Base-by-base conservation (phyloP, 1,284 basidiomycete species). In the Marasmius sp. region DNA sequence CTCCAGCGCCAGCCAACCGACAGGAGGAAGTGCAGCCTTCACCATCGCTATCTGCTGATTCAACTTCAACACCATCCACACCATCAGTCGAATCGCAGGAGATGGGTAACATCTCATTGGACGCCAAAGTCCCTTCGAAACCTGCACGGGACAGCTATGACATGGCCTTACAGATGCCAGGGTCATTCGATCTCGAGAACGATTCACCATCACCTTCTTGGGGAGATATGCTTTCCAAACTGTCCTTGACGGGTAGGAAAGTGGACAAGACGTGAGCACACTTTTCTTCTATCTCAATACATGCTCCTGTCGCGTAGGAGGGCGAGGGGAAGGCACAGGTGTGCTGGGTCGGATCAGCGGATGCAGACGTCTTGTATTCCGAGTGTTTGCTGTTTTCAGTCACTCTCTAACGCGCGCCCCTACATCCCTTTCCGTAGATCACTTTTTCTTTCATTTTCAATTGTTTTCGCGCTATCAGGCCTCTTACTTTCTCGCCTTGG, bases 211-310 rank as follows among this genome's bases (percentile, higher is more conserved):
- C 43, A 27, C 38, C 9, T 6, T 50, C 54, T 20, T 62, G 61
- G 61, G 53, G 57, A 10, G 61, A 62, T 22, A 56, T 62, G 61
- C 43, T 62, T 43, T 50, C 54, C 47, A 62, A 59, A 22, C 33
- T 62, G 5, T 59, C 43, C 14, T 41, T 62, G 57, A 27, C 22
- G 20, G 34, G 50, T 9, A 51, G 27, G 8, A 51, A 27, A 16
- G 20, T 27, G 45, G 20, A 20, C 11, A 16, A 47, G 45, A 47
- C 16, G 20, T 47, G 45, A 47, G 16, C 16, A 47, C 20, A 47
- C 45, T 27, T 27, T 27, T 27, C 27, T 27, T 27, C 27, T 27
- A 27, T 27, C 27, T 27, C 27, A 27, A 27, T 27, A 27, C 27
- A 27, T 27, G 27, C 27, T 27, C 27, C 27, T 27, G 27, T 27